These are phyloP conservation scores for Pterocarpus macrocarpus DNA, from an alignment of 306 rosid species.

Conservation along the genomic window DNA sequence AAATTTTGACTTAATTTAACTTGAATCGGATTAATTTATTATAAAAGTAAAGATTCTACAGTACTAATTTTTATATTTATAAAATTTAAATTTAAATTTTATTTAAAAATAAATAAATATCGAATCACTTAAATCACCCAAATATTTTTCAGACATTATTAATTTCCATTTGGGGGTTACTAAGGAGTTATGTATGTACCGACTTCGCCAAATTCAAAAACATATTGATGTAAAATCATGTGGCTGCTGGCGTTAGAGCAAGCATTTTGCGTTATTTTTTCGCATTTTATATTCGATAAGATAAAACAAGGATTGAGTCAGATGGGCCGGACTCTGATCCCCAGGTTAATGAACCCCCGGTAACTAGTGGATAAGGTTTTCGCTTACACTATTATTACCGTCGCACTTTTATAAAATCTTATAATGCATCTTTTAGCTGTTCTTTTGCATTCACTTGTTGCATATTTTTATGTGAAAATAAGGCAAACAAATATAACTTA, in stretches of 20 bases:
- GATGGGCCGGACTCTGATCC: slow-evolving; percentile 64
- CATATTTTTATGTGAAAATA: not conserved
- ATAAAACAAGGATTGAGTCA: slow-evolving; percentile 50
- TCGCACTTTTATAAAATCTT: not conserved
- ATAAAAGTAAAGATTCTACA: no score
- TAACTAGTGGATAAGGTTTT: slow-evolving; percentile 62
- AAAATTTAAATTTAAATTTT: no score
- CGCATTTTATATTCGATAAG: slow-evolving; percentile 35
- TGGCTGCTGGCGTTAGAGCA: slow-evolving; percentile 45
- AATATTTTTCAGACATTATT: no score
- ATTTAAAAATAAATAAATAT: no score
- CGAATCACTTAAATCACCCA: no score
- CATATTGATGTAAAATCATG: slow-evolving; percentile 48
- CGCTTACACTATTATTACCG: slow-evolving; percentile 48
- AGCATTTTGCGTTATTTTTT: slow-evolving; percentile 38
- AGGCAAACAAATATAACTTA: not conserved
- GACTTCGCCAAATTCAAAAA: slow-evolving; percentile 39
- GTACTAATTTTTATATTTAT: no score
- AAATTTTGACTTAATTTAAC: no score
- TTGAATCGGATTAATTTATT: no score
- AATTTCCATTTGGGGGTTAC: not conserved
- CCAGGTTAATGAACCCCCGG: slow-evolving; percentile 54
- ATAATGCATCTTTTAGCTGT: not conserved
- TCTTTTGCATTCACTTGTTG: not conserved
- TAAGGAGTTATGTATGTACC: slow-evolving; percentile 36